Percentiles rank a stretch among this genome's conserved stretches.
phyloP scores from a whole-genome alignment of 805 yeast species.

The Yarrowia sp. region DNA sequence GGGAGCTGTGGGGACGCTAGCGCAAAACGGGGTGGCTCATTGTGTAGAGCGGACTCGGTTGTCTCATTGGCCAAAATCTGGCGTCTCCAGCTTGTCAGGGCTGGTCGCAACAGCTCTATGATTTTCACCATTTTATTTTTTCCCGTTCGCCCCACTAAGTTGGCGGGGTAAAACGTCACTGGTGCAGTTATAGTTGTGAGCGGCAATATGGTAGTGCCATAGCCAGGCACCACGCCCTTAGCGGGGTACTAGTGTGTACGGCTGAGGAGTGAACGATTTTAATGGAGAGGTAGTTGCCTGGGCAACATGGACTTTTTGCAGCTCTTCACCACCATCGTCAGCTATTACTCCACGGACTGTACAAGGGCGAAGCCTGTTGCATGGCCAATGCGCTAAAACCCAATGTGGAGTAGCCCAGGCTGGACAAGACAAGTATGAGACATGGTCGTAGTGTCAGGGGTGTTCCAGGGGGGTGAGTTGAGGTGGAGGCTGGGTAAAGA shows the following conservation, averaged over 20 bases:
- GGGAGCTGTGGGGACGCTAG: too few species aligned
- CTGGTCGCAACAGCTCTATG: neutral
- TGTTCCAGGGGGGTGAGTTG: neutral
- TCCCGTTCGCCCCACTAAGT: neutral
- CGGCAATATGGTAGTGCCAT: neutral
- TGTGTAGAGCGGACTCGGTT: too few species aligned
- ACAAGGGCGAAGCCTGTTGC: neutral
- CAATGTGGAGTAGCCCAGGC: slow-evolving; percentile 10
- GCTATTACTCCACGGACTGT: neutral
- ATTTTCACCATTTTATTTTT: neutral
- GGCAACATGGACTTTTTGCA: neutral
- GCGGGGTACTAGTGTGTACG: neutral
- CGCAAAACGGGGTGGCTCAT: too few species aligned
- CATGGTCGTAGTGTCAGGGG: slow-evolving; percentile 2
- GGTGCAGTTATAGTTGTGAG: neutral
- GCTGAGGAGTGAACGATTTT: neutral
- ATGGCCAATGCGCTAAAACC: slow-evolving; percentile 5
- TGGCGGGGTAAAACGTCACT: slow-evolving; percentile 12
- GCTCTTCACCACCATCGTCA: neutral
- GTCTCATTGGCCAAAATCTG: too few species aligned
- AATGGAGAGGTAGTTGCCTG: neutral
- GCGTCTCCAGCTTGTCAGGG: neutral
- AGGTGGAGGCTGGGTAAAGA: neutral
- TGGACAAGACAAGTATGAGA: slow-evolving; percentile 6
- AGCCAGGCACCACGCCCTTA: neutral